Base-by-base conservation (phyloP, 2,329 filamentous ascomycete genomes). In the Apiospora pterosperma region DNA sequence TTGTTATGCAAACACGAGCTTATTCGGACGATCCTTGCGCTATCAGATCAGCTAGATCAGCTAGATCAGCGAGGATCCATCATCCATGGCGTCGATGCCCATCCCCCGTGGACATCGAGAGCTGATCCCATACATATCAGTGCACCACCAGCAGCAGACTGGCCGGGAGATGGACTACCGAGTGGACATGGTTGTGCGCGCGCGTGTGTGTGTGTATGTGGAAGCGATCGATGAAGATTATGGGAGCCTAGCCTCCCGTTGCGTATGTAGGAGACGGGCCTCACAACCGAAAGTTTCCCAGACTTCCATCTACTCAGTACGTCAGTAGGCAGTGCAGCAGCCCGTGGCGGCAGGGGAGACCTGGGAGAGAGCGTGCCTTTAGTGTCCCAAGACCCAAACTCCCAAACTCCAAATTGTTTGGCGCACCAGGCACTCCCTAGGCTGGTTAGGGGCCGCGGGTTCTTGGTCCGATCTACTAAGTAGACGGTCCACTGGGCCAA, bases 21-120 rank as follows among this genome's bases (percentile, higher is more conserved):
- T 55, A 55, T 34, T 55, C 48, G 11, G 48, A 4, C 28, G 48
- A 55, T n/a, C 48, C 19, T n/a, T 31, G 28, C 28, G 28, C 48
- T n/a, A 55, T 55, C 8, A 19, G 19, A n/a, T n/a, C n/a, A n/a
- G n/a, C n/a, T n/a, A n/a, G 48, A 55, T 55, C 48, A 34, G 28
- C 28, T 55, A n/a, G 34, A 55, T 55, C 48, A 28, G 34, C 48
- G 28, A 11, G 25, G 34, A 55, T n/a, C n/a, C n/a, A n/a, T n/a
- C n/a, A n/a, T n/a, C 48, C 48, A 55, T 55, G 48, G 19, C 48
- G 48, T 55, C 48, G 48, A 55, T 55, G 48, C 48, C 48, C 48
- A 55, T 55, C 28, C 8, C 16, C 6, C 28, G 48, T 55, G 28
- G 7, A 8, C 25, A 41, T 6, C 23, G 25, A 23, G 16, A 52